Percentiles rank a stretch among this genome's conserved stretches.
Conservation (phyloP, 768 basidiomycete genomes). For the Termitomyces bulborhizus region DNA sequence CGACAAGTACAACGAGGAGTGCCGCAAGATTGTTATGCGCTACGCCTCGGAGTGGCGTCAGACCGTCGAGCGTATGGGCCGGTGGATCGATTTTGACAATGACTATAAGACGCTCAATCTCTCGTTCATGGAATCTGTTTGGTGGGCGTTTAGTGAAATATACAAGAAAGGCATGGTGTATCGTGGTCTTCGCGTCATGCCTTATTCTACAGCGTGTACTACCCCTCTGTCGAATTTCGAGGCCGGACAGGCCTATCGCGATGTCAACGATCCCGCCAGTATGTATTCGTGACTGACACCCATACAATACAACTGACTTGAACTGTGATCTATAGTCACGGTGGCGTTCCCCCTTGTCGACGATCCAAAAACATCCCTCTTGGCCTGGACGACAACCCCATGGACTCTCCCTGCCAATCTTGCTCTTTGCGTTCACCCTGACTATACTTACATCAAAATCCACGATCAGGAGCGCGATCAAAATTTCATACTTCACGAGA, state of each 20-base stretch:
- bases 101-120: constrained; percentile 97
- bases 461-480: constrained; percentile 81
- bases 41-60: constrained; percentile 91
- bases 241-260: constrained; percentile 86
- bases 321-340: constrained; percentile 49
- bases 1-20: constrained; percentile 96
- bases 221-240: constrained; percentile 98
- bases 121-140: constrained; percentile 95
- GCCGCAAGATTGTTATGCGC: constrained; percentile 94
- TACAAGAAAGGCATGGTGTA: constrained; percentile 92
- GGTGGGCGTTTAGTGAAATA: constrained; percentile 98
- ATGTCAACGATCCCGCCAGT: constrained; percentile 92
- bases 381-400: constrained; percentile 99
- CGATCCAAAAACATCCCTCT: constrained; percentile 81
- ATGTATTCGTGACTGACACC: constrained; percentile 17
- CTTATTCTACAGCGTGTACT: constrained; percentile 93
- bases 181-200: constrained; percentile 92
- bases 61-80: constrained; percentile 96
- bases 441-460: constrained; percentile 95
- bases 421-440: constrained; percentile 92
- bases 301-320: background rate
- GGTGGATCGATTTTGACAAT: constrained; percentile 99
- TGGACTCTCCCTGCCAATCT: constrained; percentile 98
- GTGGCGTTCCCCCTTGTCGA: constrained; percentile 91
- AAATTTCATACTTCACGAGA: constrained; percentile 91